Conservation (phyloP, 2,329 filamentous ascomycete species). For the Graphilbum fragrans region DNA sequence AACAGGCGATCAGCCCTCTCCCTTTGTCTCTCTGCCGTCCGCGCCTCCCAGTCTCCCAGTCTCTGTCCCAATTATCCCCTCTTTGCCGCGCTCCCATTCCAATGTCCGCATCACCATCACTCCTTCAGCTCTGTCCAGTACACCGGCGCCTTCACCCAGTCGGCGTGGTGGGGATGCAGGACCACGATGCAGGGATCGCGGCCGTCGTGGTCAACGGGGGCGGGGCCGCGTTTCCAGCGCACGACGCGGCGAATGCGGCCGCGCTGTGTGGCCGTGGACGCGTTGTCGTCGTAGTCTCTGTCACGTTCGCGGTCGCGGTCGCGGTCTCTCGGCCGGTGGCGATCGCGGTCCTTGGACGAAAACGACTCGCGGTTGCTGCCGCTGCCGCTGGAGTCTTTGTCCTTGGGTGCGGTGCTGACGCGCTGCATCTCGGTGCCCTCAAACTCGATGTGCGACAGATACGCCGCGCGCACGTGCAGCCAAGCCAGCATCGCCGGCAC, state of each 20-base stretch:
- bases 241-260: constrained; percentile 8
- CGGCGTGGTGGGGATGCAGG: constrained; percentile 11
- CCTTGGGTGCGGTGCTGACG: neutral
- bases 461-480: constrained; percentile 11
- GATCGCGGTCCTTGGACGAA: neutral
- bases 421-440: constrained; percentile 10
- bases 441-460: constrained; percentile 8
- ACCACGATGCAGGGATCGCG: constrained; percentile 10
- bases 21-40: too few relatives aligned
- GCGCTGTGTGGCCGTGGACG: neutral
- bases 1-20: too few relatives aligned
- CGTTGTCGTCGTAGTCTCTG: constrained; percentile 2
- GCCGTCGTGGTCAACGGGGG: constrained; percentile 9
- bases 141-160: constrained; percentile 11
- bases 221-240: constrained; percentile 8
- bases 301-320: neutral
- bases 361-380: neutral
- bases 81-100: too few relatives aligned
- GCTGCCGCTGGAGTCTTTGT: neutral
- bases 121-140: constrained; percentile 8
- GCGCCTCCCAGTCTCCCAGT: too few relatives aligned
- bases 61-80: too few relatives aligned
- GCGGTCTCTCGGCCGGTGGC: neutral
- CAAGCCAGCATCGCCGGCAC: constrained; percentile 13
- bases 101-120: too few relatives aligned